Base-by-base conservation (phyloP, 2,329 filamentous ascomycete species). In the Phialocephala sp. region DNA sequence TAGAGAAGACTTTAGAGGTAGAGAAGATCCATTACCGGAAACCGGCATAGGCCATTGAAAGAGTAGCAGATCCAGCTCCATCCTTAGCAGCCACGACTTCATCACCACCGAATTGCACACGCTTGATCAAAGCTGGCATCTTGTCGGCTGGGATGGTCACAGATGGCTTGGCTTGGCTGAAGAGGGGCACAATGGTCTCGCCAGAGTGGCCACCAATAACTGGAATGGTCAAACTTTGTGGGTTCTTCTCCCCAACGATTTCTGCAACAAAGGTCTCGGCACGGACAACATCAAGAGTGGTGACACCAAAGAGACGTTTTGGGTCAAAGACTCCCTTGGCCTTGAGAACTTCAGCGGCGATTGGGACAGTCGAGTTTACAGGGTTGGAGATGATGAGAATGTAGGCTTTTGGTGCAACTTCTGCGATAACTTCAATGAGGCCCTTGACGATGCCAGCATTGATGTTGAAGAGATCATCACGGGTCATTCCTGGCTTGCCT, bases 401-500 rank as follows among this genome's bases (percentile, higher is more conserved):
- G 83, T 90, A 97, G 63, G 95, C 95, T 80, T 97, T 96, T 78
- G 95, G 95, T 79, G 89, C 90, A 77, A 91, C 88, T 79, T 97
- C 89, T 74, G 94, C 93, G 75, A 93, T 88, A 61, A 91, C 89
- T 85, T 97, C 91, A 75, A 96, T 90, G 73, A 99, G 87, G 74
- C 92, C 93, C 83, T 95, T 93, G 78, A 99, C 95, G 77, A 99
- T 99, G 76, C 94, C 92, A 68, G 95, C 95, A 80, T 99, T 99
- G 86, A 97, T 97, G 84, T 97, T 97, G 91, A 99, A 99, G 66
- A 99, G 92, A 79, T 98, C 95, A 77, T 99, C 95, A 84, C 95
- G 93, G 81, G 92, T 97, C 95, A 99, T 99, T 77, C 95, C 95
- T 75, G 95, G 95, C 87, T 98, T 98, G 83, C 94, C 94, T 97